phyloP scores from a whole-genome alignment of 257 asterid species.

The Plantago ovata region DNA sequence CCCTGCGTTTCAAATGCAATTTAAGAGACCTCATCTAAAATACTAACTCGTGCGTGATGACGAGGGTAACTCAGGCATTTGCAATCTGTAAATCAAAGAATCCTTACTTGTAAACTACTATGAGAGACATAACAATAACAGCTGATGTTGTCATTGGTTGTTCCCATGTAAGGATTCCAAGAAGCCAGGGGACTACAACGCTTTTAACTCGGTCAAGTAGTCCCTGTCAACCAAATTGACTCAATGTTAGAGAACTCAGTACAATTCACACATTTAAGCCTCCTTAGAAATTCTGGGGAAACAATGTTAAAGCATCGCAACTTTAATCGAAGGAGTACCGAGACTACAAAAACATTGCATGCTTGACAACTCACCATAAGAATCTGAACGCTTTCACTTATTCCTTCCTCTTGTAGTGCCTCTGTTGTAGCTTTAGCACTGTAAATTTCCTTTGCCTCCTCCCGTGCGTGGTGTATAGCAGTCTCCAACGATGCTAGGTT shows the following conservation, averaged over 20 bases:
- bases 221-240: conserved; percentile 36
- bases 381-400: conserved; percentile 68
- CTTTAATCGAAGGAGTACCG: too few relatives aligned
- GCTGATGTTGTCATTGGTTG: conserved; percentile 40
- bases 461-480: conserved; percentile 57
- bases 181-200: conserved; percentile 29
- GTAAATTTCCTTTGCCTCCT: conserved; percentile 58
- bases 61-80: background rate
- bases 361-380: conserved; percentile 48
- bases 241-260: background rate
- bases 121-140: conserved; percentile 29
- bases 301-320: too few relatives aligned
- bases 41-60: too few relatives aligned
- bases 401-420: conserved; percentile 71
- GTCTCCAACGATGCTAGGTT: conserved; percentile 48
- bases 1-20: conserved; percentile 35
- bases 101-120: conserved; percentile 64
- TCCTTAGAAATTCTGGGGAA: too few relatives aligned
- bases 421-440: conserved; percentile 57
- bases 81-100: background rate
- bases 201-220: conserved; percentile 44
- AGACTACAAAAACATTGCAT: background rate
- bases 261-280: too few relatives aligned
- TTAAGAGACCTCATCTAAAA: background rate
- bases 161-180: conserved; percentile 55